Conservation (phyloP, 2,329 filamentous ascomycete genomes). For the Colletotrichum filicis region DNA sequence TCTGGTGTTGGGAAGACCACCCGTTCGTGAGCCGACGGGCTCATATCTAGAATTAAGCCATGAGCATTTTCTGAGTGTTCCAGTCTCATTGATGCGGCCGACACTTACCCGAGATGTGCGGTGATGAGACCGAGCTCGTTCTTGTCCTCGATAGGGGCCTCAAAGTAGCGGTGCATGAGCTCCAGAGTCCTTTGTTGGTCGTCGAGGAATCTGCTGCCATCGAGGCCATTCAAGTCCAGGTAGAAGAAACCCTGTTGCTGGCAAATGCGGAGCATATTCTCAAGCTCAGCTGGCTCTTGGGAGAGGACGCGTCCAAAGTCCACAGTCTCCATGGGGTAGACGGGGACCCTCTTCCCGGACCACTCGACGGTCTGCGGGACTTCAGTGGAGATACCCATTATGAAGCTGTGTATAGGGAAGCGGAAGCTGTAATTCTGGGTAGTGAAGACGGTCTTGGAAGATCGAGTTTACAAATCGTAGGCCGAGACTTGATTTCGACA, state of each 20-base stretch:
- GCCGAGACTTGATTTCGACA: background rate
- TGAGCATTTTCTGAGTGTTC: conserved; percentile 3
- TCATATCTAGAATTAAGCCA: conserved; percentile 51
- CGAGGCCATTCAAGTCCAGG: conserved; percentile 62
- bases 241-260: conserved; percentile 66
- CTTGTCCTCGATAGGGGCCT: conserved; percentile 62
- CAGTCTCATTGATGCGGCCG: background rate
- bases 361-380: conserved; percentile 57
- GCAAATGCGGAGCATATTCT: conserved; percentile 61
- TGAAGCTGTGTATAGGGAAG: background rate
- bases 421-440: background rate
- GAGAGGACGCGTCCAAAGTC: conserved; percentile 63
- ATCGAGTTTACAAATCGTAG: background rate
- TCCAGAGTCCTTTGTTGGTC: conserved; percentile 63
- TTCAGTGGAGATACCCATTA: conserved; percentile 33
- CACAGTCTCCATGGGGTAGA: conserved; percentile 63
- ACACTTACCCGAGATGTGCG: conserved; percentile 60
- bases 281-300: conserved; percentile 63
- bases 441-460: background rate
- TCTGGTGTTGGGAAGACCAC: conserved; percentile 58
- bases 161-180: conserved; percentile 68
- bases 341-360: conserved; percentile 60
- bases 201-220: conserved; percentile 62
- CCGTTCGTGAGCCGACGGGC: conserved; percentile 59
- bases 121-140: conserved; percentile 66